phyloP scores from a whole-genome alignment of 1,284 basidiomycete species.

The Leccinum pseudoinsigne region DNA sequence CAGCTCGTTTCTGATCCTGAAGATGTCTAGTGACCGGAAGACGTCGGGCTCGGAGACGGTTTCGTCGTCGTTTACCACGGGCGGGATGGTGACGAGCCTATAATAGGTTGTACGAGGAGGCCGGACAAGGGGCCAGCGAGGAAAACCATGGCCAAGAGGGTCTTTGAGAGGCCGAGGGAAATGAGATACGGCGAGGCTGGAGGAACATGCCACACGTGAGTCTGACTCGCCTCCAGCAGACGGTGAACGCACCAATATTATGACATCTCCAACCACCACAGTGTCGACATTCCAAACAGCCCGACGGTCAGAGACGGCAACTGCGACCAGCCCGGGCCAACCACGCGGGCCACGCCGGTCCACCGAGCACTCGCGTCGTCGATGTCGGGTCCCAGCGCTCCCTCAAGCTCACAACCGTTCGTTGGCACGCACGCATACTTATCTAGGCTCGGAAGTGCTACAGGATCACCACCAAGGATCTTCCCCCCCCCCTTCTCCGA shows the following conservation, averaged over 20 bases:
- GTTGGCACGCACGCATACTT: too few species aligned
- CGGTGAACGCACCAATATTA: conserved; percentile 57
- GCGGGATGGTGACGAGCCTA: conserved; percentile 46
- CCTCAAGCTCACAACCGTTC: too few species aligned
- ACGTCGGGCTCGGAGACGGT: too few species aligned
- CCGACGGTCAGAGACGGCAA: conserved; percentile 77
- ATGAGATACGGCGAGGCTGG: conserved; percentile 89
- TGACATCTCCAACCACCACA: conserved; percentile 93
- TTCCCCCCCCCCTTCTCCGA: too few species aligned
- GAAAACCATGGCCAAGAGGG: conserved; percentile 89
- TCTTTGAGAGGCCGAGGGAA: conserved; percentile 87
- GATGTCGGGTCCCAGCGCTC: conserved; percentile 7
- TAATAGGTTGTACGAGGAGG: conserved; percentile 89
- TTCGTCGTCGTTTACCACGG: too few species aligned
- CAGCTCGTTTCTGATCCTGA: conserved; percentile 8
- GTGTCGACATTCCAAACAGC: conserved; percentile 78
- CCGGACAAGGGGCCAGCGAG: conserved; percentile 93
- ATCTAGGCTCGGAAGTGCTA: too few species aligned
- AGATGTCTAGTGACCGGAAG: conserved; percentile 40
- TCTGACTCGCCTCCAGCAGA: conserved; percentile 1
- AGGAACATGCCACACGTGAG: conserved; percentile 1
- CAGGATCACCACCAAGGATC: too few species aligned
- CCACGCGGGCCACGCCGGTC: conserved; percentile 53
- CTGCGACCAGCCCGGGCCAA: conserved; percentile 61
- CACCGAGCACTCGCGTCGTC: conserved; percentile 43